Base-by-base conservation (phyloP, 768 basidiomycete genomes). In the Agrocybe praecox region DNA sequence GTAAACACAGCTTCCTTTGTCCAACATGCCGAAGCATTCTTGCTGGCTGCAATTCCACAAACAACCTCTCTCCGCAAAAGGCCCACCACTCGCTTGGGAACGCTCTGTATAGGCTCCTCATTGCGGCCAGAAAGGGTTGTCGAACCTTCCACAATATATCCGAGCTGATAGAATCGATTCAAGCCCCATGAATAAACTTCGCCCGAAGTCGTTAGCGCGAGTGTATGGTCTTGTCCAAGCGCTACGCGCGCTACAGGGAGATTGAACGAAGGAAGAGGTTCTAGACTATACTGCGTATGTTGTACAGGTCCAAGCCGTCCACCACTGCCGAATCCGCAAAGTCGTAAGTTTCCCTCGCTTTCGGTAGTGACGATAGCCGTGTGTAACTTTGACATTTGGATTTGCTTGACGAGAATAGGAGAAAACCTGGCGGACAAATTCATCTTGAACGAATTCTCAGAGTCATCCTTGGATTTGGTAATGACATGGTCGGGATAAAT, bases 221-320 rank as follows among this genome's bases (percentile, higher is more conserved):
- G 83, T 0, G 96, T 96, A 67, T 98, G 97, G 65, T 99, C 97
- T 69, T 96, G 96, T 11, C 93, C 96, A 7, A 95, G 77, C 0
- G 94, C 93, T 22, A 98, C 82, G 14, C 85, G 76, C 6, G 78
- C 73, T 26, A 95, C 80, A 0, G 75, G 74, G 36, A 85, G 76
- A 1, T 82, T 72, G 44, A 89, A 76, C 26, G 85, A 81, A 1
- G 80, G 66, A 15, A 92, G 69, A 0, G 87, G 84, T 42, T 81
- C 81, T 26, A 94, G 79, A 12, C 78, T 77, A 59, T 89, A 89
- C 68, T 95, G 92, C 14, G 89, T 94, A 64, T 94, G 90, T 40
- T 89, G 82, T 2, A 80, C 81, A 2, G 82, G 80, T 2, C 93
- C 95, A 15, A 95, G 80, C 17, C 92, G 84, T 53, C 94, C 94